Evolutionary conservation across 2,329 filamentous ascomycete species (phyloP).

Genomic region (Lasiodiplodia sp.): DNA sequence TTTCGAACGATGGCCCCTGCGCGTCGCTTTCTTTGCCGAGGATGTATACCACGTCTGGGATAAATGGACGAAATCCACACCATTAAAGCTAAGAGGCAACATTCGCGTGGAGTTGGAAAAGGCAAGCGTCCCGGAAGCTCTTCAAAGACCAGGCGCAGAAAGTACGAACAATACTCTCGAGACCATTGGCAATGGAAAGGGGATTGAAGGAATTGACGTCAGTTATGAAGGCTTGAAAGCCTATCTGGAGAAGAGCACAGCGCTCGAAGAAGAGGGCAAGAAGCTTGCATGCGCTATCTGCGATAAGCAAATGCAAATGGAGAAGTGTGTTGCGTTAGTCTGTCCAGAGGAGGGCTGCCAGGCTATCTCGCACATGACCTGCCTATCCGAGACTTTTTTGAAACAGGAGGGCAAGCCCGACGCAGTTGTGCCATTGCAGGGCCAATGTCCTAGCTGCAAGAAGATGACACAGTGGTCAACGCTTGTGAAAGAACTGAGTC

Average conservation of each 20-base stretch:
- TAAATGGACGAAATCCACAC: conserved; percentile 41
- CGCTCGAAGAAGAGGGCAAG: conserved; percentile 34
- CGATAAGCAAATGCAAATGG: conserved; percentile 45
- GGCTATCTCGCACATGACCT: conserved; percentile 62
- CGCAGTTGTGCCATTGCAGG: conserved; percentile 70
- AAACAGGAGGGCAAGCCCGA: conserved; percentile 47
- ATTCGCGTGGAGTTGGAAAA: conserved; percentile 65
- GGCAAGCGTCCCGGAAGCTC: not conserved
- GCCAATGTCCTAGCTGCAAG: conserved; percentile 75
- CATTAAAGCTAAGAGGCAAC: conserved; percentile 49
- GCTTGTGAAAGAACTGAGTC: conserved; percentile 81
- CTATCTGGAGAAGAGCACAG: conserved; percentile 61
- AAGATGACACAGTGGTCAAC: conserved; percentile 72
- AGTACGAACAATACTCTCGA: conserved; percentile 33
- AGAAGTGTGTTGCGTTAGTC: conserved; percentile 55
- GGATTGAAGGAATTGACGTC: conserved; percentile 58
- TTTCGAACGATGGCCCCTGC: conserved; percentile 84
- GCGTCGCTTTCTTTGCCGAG: conserved; percentile 76
- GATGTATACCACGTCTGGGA: conserved; percentile 77
- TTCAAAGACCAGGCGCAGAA: conserved; percentile 13
- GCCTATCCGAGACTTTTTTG: conserved; percentile 62
- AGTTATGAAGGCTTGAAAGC: conserved; percentile 59
- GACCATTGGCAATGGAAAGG: conserved; percentile 34
- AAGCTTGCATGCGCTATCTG: conserved; percentile 60
- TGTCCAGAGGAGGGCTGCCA: conserved; percentile 60